A percentile compares a stretch with the other conserved stretches of the same genome.
phyloP scores from a whole-genome alignment of 805 yeast genomes.

The Ogataea minuta region DNA sequence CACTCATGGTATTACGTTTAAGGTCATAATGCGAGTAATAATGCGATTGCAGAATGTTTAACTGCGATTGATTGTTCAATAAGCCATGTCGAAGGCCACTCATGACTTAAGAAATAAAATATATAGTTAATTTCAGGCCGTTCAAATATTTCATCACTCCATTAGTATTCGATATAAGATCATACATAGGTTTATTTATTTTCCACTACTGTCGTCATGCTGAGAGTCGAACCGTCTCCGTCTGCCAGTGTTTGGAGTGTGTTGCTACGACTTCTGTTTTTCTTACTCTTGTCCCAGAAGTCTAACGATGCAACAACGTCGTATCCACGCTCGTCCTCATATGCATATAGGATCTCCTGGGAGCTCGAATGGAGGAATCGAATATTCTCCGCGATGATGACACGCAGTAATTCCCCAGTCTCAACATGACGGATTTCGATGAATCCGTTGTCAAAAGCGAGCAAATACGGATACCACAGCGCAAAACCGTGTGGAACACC shows the following conservation, averaged over 20 bases:
- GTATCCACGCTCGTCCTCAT: conserved; percentile 84
- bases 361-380: conserved; percentile 85
- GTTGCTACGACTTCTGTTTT: conserved; percentile 25
- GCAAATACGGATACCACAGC: conserved; percentile 86
- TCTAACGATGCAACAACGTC: conserved; percentile 92
- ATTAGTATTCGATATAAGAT: not conserved
- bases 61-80: conserved; percentile 30
- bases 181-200: conserved; percentile 1
- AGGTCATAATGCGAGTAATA: conserved; percentile 70
- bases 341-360: conserved; percentile 89
- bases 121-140: conserved; percentile 5
- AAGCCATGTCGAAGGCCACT: conserved; percentile 32
- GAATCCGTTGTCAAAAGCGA: conserved; percentile 86
- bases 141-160: conserved; percentile 1
- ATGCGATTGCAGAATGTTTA: conserved; percentile 31
- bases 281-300: conserved; percentile 62
- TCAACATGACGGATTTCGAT: conserved; percentile 93
- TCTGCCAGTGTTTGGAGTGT: conserved; percentile 9
- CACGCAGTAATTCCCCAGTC: conserved; percentile 78
- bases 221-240: not conserved
- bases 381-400: conserved; percentile 90
- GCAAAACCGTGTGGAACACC: conserved; percentile 93
- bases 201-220: conserved; percentile 3
- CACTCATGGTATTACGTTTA: conserved; percentile 88
- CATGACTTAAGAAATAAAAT: conserved; percentile 5